Evolutionary conservation across 2,329 filamentous ascomycete genomes (phyloP).

Genomic region (Claviceps sp.): DNA sequence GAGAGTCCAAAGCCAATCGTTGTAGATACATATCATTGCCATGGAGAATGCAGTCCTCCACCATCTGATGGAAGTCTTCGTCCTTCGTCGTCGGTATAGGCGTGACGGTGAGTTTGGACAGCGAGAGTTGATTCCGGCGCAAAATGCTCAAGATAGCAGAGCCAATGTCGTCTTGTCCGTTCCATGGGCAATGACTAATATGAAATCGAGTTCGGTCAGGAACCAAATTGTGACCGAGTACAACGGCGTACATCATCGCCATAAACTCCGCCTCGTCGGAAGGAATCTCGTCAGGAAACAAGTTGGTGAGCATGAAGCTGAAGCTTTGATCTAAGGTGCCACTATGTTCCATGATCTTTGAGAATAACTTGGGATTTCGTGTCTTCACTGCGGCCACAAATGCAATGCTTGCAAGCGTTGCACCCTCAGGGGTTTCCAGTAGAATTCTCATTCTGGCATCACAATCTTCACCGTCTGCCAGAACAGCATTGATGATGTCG

Average conservation of each 20-base stretch:
- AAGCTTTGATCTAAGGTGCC: not conserved
- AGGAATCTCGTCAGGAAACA: not conserved
- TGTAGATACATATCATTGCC: constrained; percentile 15
- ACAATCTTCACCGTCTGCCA: not conserved
- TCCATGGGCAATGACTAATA: not conserved
- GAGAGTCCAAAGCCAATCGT: constrained; percentile 16
- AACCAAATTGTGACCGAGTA: constrained; percentile 1
- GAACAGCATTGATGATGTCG: not conserved
- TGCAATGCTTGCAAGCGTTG: not conserved
- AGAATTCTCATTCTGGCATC: constrained; percentile 7
- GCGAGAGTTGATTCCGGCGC: constrained; percentile 7
- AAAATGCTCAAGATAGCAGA: not conserved
- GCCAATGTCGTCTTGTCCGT: not conserved
- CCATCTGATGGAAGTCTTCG: constrained; percentile 6
- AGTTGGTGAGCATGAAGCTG: not conserved
- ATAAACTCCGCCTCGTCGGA: not conserved
- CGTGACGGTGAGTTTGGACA: not conserved
- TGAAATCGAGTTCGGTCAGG: not conserved
- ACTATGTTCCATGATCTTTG: not conserved
- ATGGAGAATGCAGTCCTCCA: constrained; percentile 8
- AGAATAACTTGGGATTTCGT: not conserved
- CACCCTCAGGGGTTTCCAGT: not conserved
- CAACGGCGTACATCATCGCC: not conserved
- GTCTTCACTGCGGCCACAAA: constrained; percentile 3
- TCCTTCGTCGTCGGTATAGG: constrained; percentile 9